Percentiles rank a stretch among this genome's conserved stretches.
phyloP scores from a whole-genome alignment of 1,284 basidiomycete species.

The Trichosporon sp. region DNA sequence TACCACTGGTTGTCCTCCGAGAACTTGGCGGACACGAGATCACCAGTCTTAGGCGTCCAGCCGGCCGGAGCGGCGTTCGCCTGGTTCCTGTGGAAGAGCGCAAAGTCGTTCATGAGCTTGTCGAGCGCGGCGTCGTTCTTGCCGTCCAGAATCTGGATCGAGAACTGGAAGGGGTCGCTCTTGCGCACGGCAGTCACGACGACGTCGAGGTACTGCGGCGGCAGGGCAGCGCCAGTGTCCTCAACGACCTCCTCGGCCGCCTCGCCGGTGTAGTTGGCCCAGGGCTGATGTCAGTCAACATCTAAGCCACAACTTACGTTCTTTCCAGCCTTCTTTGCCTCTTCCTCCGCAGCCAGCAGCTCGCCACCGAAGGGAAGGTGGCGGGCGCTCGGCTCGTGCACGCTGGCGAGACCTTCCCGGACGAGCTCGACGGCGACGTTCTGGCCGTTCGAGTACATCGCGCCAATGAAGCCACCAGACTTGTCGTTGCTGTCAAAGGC shows the following conservation, averaged over 20 bases:
- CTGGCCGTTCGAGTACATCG: constrained; percentile 74
- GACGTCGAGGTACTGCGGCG: constrained; percentile 84
- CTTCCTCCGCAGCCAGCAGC: constrained; percentile 79
- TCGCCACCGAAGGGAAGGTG: constrained; percentile 74
- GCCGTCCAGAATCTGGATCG: constrained; percentile 80
- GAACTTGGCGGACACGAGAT: constrained; percentile 76
- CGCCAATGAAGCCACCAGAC: constrained; percentile 92
- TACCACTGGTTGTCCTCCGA: constrained; percentile 83
- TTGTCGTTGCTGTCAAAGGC: constrained; percentile 89
- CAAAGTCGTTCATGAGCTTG: constrained; percentile 90
- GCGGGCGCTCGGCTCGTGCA: constrained; percentile 87
- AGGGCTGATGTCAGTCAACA: constrained; percentile 64
- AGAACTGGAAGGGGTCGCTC: constrained; percentile 78
- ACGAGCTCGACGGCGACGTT: constrained; percentile 82
- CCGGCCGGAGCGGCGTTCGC: constrained; percentile 62
- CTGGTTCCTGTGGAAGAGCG: constrained; percentile 73
- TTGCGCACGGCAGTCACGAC: constrained; percentile 86
- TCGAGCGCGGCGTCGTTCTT: constrained; percentile 88
- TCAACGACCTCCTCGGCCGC: constrained; percentile 56
- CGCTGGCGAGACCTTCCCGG: constrained; percentile 73
- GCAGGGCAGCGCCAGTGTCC: constrained; percentile 63
- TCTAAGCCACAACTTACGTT: constrained; percentile 63
- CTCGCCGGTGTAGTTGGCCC: constrained; percentile 77
- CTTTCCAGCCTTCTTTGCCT: constrained; percentile 73
- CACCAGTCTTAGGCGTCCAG: constrained; percentile 78